phyloP scores from a whole-genome alignment of 805 yeast genomes.

The Hanseniaspora lachancei region DNA sequence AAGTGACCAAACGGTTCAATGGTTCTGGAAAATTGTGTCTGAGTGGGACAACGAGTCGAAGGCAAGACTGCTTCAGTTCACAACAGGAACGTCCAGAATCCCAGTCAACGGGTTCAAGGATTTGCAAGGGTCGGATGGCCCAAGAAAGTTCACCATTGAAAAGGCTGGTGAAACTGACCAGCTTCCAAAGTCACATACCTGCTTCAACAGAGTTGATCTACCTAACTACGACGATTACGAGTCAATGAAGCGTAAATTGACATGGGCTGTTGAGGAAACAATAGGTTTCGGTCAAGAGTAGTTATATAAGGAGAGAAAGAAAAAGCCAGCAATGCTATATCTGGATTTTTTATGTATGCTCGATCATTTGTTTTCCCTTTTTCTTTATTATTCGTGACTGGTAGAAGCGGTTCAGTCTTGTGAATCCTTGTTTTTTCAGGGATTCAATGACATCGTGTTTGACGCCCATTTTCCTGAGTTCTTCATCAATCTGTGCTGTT shows the following conservation, averaged over 20 bases:
- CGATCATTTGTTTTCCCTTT: not conserved
- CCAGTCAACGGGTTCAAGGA: constrained; percentile 99
- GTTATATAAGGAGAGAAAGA: not conserved
- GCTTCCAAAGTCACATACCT: constrained; percentile 93
- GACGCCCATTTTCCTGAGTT: not conserved
- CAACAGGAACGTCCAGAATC: constrained; percentile 97
- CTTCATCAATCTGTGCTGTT: not conserved
- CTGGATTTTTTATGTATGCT: not conserved
- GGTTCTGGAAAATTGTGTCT: constrained; percentile 94
- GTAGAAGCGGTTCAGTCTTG: not conserved
- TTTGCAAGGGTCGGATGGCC: constrained; percentile 97
- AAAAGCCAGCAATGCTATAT: not conserved
- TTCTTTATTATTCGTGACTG: not conserved
- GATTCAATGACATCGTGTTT: not conserved
- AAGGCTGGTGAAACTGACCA: constrained; percentile 91
- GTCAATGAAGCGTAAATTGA: constrained; percentile 72
- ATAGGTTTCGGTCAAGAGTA: constrained; percentile 97
- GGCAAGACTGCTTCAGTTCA: constrained; percentile 88
- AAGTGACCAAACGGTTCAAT: constrained; percentile 87
- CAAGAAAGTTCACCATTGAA: constrained; percentile 96
- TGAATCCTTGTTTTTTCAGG: not conserved
- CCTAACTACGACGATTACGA: constrained; percentile 86
- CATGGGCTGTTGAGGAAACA: constrained; percentile 96
- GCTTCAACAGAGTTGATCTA: constrained; percentile 96
- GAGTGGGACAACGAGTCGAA: constrained; percentile 96